Conservation (phyloP, 2,329 filamentous ascomycete species). For the Ilyonectria robusta region DNA sequence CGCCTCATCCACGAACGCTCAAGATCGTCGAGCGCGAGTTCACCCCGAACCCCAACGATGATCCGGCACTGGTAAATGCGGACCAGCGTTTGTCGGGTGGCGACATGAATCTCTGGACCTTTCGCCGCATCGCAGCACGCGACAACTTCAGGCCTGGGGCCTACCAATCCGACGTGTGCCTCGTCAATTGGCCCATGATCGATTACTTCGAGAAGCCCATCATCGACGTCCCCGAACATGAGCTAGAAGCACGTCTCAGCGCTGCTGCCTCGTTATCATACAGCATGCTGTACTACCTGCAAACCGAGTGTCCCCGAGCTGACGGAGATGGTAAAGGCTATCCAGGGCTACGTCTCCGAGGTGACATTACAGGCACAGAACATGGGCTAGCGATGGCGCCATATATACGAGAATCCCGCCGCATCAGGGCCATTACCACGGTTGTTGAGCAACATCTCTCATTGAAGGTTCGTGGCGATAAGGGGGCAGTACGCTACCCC, state of each 20-base stretch:
- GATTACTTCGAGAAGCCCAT: constrained; percentile 50
- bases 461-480: constrained; percentile 35
- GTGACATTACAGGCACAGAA: constrained; percentile 46
- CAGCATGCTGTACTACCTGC: constrained; percentile 48
- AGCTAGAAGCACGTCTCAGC: constrained; percentile 34
- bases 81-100: constrained; percentile 46
- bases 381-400: constrained; percentile 49
- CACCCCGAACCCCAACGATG: constrained; percentile 46
- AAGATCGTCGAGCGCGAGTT: constrained; percentile 48
- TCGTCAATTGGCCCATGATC: constrained; percentile 51
- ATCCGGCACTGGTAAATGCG: constrained; percentile 40
- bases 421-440: constrained; percentile 44
- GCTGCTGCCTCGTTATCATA: constrained; percentile 44
- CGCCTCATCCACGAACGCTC: constrained; percentile 46
- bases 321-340: constrained; percentile 44
- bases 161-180: constrained; percentile 45
- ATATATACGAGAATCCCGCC: constrained; percentile 46
- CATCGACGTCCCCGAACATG: constrained; percentile 41
- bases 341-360: constrained; percentile 45
- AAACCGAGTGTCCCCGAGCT: constrained; percentile 46
- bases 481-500: constrained; percentile 42
- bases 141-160: constrained; percentile 44
- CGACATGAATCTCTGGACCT: constrained; percentile 50
- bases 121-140: constrained; percentile 42
- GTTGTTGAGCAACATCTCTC: constrained; percentile 47